Evolutionary conservation across 495 filamentous ascomycete genomes (phyloP).

Genomic region (Saxophila tyrrhenica): DNA sequence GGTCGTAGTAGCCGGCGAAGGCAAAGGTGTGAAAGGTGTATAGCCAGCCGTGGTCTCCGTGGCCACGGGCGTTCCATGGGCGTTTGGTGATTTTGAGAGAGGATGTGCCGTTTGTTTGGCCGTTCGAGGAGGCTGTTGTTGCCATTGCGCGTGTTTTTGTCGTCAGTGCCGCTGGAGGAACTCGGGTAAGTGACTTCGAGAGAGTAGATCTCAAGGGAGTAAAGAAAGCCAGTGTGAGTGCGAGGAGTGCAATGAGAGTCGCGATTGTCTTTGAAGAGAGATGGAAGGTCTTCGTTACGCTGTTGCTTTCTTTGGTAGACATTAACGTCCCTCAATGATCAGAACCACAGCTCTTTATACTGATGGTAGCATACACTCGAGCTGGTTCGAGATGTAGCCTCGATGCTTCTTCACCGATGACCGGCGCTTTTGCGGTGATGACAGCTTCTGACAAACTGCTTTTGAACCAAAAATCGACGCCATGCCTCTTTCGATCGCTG

Average conservation of each 20-base stretch:
- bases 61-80: constrained; percentile 47
- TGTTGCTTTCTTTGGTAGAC: neutral
- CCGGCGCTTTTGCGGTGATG: no score
- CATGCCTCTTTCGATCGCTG: no score
- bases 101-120: constrained; percentile 6
- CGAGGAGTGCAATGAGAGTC: constrained; percentile 17
- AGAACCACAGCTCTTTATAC: neutral
- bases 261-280: constrained; percentile 7
- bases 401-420: neutral
- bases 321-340: neutral
- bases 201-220: constrained; percentile 19
- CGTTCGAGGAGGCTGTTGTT: constrained; percentile 7
- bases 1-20: constrained; percentile 65
- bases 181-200: constrained; percentile 9
- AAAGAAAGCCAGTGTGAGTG: constrained; percentile 30
- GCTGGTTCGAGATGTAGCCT: neutral
- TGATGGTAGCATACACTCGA: neutral
- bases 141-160: constrained; percentile 16
- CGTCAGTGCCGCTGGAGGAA: neutral
- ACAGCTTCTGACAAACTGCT: no score
- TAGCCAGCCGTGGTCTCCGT: constrained; percentile 73
- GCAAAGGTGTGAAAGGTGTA: constrained; percentile 74
- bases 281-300: neutral
- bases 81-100: constrained; percentile 29
- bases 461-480: no score